A percentile compares a stretch with the other conserved stretches of the same genome.
phyloP scores from a whole-genome alignment of 2,329 filamentous ascomycete species.

The Aspergillus aculeatus region DNA sequence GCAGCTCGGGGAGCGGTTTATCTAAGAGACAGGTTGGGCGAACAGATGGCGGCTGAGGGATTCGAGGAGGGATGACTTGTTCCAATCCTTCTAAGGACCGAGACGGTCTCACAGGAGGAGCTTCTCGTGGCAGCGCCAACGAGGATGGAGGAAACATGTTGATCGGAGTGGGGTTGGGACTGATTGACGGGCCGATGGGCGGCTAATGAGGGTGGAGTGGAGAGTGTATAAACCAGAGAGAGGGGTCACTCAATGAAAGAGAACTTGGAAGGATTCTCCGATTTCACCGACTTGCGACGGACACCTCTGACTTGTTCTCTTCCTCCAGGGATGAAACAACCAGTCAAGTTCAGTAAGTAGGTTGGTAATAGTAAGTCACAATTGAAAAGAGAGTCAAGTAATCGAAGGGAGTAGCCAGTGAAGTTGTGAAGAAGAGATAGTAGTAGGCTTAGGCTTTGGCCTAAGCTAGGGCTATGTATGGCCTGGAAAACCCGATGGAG shows the following conservation, averaged over 20 bases:
- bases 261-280: neutral
- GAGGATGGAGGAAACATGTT: conserved; percentile 26
- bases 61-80: conserved; percentile 33
- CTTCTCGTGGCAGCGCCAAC: conserved; percentile 21
- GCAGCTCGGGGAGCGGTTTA: conserved; percentile 36
- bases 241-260: neutral
- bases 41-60: conserved; percentile 15
- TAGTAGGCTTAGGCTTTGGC: neutral
- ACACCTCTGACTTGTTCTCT: neutral
- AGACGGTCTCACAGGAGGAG: conserved; percentile 35
- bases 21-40: conserved; percentile 26
- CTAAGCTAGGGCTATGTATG: neutral
- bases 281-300: neutral
- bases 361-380: too few species aligned
- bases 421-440: neutral
- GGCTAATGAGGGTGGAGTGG: neutral
- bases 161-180: neutral
- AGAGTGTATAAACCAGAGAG: neutral
- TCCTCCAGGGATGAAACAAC: neutral
- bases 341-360: neutral
- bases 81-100: conserved; percentile 40
- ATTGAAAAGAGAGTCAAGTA: neutral
- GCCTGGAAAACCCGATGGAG: neutral
- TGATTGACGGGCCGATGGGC: neutral
- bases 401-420: neutral